These are phyloP conservation scores for Colletotrichum eremochloae DNA, from an alignment of 2,329 filamentous ascomycete genomes.

Conservation along the genomic window DNA sequence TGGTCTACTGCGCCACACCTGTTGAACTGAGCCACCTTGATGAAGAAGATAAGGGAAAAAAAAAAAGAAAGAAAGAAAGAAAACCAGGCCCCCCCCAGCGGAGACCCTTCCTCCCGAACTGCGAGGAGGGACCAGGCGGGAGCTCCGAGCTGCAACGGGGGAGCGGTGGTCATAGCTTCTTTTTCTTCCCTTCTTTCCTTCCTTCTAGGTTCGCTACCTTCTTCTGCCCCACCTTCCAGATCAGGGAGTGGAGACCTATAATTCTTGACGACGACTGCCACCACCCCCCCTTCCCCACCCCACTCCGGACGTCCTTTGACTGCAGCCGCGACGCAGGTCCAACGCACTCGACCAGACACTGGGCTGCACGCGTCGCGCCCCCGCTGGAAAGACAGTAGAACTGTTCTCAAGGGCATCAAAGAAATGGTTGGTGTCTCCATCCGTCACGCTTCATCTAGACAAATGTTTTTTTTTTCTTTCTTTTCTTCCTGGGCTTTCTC, in stretches of 20 bases:
- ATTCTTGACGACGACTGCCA: neutral
- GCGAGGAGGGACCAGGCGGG: neutral
- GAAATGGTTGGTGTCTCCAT: neutral
- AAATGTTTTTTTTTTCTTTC: neutral
- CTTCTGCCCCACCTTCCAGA: constrained; percentile 36
- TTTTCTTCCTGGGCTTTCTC: neutral
- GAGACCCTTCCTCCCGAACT: neutral
- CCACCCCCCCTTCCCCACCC: neutral
- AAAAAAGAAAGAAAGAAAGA: too few relatives aligned
- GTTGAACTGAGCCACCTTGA: too few relatives aligned
- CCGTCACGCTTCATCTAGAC: neutral
- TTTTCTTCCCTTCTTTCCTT: neutral
- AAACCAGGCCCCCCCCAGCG: neutral
- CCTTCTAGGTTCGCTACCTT: neutral
- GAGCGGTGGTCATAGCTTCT: constrained; percentile 36
- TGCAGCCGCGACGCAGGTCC: constrained; percentile 18
- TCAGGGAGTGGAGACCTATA: constrained; percentile 25
- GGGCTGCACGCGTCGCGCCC: constrained; percentile 1
- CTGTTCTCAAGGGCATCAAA: too few relatives aligned
- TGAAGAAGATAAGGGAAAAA: too few relatives aligned
- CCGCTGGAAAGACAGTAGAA: neutral
- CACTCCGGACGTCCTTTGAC: neutral
- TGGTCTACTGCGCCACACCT: too few relatives aligned
- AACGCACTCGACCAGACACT: neutral
- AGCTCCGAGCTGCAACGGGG: constrained; percentile 19